phyloP scores from a whole-genome alignment of 768 basidiomycete species.

The Aureoboletus auriporus region DNA sequence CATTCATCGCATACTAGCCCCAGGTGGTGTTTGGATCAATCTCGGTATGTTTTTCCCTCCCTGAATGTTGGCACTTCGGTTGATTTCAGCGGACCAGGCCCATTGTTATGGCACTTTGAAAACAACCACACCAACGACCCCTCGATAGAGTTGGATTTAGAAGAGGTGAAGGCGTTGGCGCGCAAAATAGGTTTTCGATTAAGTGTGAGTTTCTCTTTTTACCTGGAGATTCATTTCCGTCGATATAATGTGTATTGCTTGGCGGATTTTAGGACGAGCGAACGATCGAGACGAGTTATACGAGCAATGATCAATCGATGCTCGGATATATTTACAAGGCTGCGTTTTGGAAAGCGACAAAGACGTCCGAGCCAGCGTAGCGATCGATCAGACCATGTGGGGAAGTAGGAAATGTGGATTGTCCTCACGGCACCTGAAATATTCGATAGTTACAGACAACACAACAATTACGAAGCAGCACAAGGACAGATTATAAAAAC shows the following conservation, averaged over 20 bases:
- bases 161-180: conserved; percentile 78
- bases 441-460: no score
- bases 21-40: conserved; percentile 91
- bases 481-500: no score
- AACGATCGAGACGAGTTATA: conserved; percentile 80
- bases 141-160: conserved; percentile 85
- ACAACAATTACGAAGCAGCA: no score
- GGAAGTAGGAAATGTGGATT: not conserved
- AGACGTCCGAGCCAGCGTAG: conserved; percentile 13
- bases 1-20: conserved; percentile 76
- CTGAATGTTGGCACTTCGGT: not conserved
- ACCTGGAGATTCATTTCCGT: not conserved
- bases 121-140: conserved; percentile 78
- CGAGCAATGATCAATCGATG: conserved; percentile 77
- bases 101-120: conserved; percentile 96
- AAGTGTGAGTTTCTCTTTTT: conserved; percentile 45
- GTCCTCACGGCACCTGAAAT: no score
- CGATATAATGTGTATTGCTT: not conserved
- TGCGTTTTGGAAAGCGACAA: conserved; percentile 78
- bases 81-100: conserved; percentile 45
- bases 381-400: not conserved
- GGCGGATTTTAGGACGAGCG: conserved; percentile 62
- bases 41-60: conserved; percentile 45
- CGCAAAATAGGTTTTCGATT: conserved; percentile 77
- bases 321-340: conserved; percentile 81